Base-by-base conservation (phyloP, 495 filamentous ascomycete species). In the Xanthoparmelia taractica region DNA sequence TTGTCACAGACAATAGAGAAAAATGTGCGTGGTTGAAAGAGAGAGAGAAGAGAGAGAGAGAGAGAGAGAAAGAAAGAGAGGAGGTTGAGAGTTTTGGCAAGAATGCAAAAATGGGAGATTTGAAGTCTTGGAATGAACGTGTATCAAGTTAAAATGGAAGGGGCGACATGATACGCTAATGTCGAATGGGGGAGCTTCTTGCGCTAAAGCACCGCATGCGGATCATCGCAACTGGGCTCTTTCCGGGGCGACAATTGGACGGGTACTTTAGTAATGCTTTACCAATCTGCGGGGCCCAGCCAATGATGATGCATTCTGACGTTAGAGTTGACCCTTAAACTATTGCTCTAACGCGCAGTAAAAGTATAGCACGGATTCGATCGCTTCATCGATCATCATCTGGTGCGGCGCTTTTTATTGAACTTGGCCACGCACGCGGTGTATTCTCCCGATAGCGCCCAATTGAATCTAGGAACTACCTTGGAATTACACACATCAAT, bases 1-100 rank as follows among this genome's bases (percentile, higher is more conserved):
- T 54, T 63, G 38, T 58, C 54, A 41, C 48, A 1, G 27, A 57
- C 55, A 40, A 63, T 25, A 63, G 5, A 36, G 10, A 63, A 57
- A 45, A 63, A 63, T 50, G 61, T 52, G 55, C 33, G 61, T 63
- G 61, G 56, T 58, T 63, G 60, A 43, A 50, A n/a, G 43, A 45
- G 41, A 50, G 5, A 36, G 5, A 29, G 3, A 34, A 61, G 2
- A 13, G 11, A 15, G 13, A 40, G 38, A 40, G 38, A 40, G 13
- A 12, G 13, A 23, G 55, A 13, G 29, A 41, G 34, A 23, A n/a
- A 38, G 8, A 8, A 31, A 40, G 55, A n/a, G 2, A 29, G 7
- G 52, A 47, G 54, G 54, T 48, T 58, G 38, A 29, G 20, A 23
- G 37, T 23, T 8, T 25, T 18, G n/a, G 38, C 17, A 25, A 27